Evolutionary conservation across 2,329 filamentous ascomycete species (phyloP).

Genomic region (Coniochaeta sp.): DNA sequence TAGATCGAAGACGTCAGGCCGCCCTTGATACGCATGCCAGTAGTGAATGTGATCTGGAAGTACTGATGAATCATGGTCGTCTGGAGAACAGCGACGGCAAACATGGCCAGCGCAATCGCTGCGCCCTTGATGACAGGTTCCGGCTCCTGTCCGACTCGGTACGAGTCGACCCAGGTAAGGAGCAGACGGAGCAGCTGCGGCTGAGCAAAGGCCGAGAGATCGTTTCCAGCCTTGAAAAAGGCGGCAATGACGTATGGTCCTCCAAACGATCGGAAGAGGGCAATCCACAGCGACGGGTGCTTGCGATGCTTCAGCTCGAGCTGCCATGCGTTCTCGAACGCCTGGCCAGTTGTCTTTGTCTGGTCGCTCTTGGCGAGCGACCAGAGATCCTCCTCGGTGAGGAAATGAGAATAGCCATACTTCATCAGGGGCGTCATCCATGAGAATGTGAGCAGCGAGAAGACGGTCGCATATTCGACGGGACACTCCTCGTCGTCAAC

Average conservation of each 20-base stretch:
- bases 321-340: constrained; percentile 71
- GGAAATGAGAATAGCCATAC: constrained; percentile 81
- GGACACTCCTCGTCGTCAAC: constrained; percentile 58
- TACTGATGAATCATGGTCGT: constrained; percentile 94
- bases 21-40: constrained; percentile 94
- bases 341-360: constrained; percentile 63
- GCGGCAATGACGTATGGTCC: constrained; percentile 75
- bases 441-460: constrained; percentile 86
- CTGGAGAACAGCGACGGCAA: constrained; percentile 75
- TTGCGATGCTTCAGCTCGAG: constrained; percentile 60
- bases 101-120: constrained; percentile 88
- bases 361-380: constrained; percentile 75
- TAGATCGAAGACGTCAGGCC: constrained; percentile 88
- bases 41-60: constrained; percentile 90
- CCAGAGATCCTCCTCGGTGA: constrained; percentile 96
- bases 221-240: constrained; percentile 83
- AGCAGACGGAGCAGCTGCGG: constrained; percentile 82
- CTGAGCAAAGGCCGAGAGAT: constrained; percentile 79
- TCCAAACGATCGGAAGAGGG: constrained; percentile 77
- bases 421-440: constrained; percentile 99
- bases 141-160: constrained; percentile 48
- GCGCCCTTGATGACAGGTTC: constrained; percentile 79
- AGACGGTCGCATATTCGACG: constrained; percentile 86
- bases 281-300: constrained; percentile 80
- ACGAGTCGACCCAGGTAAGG: constrained; percentile 79